phyloP scores from a whole-genome alignment of 108 stramenopile species.

The Skeletonema menzelii region DNA sequence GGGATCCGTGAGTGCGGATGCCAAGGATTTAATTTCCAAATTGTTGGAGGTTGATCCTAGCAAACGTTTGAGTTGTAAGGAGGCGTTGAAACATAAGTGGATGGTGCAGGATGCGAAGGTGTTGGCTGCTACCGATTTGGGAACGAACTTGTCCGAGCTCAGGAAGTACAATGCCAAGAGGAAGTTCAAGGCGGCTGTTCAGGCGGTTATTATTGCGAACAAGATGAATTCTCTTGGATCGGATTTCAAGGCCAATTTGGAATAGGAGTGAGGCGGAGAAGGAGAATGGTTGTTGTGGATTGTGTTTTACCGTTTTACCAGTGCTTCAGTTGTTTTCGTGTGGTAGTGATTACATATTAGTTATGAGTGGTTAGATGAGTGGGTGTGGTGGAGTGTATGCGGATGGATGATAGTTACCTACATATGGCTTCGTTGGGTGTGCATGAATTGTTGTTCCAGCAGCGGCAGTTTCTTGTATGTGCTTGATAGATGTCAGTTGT shows the following conservation, averaged over 20 bases:
- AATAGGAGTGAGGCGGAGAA: too few relatives aligned
- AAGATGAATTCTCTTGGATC: conserved; percentile 71
- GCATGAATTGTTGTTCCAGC: too few relatives aligned
- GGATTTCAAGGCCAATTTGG: conserved; percentile 62
- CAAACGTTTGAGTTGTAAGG: conserved; percentile 62
- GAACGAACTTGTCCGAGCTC: conserved; percentile 45
- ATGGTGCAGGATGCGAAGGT: conserved; percentile 53
- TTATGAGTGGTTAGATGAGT: too few relatives aligned
- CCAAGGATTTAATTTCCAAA: conserved; percentile 75
- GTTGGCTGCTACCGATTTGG: conserved; percentile 50
- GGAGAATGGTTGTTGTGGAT: too few relatives aligned
- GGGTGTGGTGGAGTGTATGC: too few relatives aligned
- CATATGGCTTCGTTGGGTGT: too few relatives aligned
- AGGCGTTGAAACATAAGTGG: conserved; percentile 83
- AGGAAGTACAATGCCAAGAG: conserved; percentile 54
- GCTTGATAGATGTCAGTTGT: too few relatives aligned
- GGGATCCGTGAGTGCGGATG: conserved; percentile 78
- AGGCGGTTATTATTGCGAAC: conserved; percentile 67
- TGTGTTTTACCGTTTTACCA: too few relatives aligned
- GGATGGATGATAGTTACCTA: too few relatives aligned
- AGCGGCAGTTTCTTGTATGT: too few relatives aligned
- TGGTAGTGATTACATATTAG: too few relatives aligned
- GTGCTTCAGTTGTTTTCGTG: too few relatives aligned
- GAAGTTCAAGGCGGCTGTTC: conserved; percentile 54
- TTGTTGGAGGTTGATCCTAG: conserved; percentile 76